These are phyloP conservation scores for Tilletia caries DNA, from an alignment of 1,284 basidiomycete genomes.

Conservation along the genomic window DNA sequence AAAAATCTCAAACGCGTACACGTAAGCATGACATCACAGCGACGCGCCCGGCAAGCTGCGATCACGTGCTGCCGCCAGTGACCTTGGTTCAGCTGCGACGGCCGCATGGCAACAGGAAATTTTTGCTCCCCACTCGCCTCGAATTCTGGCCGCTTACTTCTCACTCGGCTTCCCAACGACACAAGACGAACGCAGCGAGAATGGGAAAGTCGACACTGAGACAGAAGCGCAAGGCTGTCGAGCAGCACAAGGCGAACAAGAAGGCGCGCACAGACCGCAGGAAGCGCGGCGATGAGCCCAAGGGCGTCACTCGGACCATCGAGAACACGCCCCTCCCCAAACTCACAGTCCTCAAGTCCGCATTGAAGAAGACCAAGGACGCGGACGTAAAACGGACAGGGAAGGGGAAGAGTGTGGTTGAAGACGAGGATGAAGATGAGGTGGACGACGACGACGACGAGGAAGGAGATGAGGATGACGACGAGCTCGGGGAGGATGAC, in stretches of 20 bases:
- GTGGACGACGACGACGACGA: constrained; percentile 47
- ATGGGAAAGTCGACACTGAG: constrained; percentile 4
- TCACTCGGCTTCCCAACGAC: no score
- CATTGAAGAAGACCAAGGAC: not conserved
- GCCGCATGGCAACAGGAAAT: no score
- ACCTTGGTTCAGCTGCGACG: no score
- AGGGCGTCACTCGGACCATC: constrained; percentile 84
- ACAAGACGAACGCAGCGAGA: not conserved
- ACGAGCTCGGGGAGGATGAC: not conserved
- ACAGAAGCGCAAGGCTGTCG: constrained; percentile 14
- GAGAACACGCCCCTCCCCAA: constrained; percentile 91
- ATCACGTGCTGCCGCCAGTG: no score
- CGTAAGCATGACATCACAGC: no score
- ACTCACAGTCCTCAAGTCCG: constrained; percentile 64
- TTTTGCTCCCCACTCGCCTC: not conserved
- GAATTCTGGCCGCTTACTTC: not conserved
- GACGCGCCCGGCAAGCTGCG: no score
- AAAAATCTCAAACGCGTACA: no score
- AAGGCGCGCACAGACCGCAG: constrained; percentile 11
- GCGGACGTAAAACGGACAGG: constrained; percentile 18
- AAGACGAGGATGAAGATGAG: constrained; percentile 23
- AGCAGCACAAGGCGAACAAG: constrained; percentile 14
- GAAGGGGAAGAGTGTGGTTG: constrained; percentile 33
- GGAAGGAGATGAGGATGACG: constrained; percentile 31
- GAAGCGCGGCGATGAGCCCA: constrained; percentile 45